These are phyloP conservation scores for Globisporangium recalcitrans DNA, from an alignment of 352 stramenopile species.

Conservation along the genomic window DNA sequence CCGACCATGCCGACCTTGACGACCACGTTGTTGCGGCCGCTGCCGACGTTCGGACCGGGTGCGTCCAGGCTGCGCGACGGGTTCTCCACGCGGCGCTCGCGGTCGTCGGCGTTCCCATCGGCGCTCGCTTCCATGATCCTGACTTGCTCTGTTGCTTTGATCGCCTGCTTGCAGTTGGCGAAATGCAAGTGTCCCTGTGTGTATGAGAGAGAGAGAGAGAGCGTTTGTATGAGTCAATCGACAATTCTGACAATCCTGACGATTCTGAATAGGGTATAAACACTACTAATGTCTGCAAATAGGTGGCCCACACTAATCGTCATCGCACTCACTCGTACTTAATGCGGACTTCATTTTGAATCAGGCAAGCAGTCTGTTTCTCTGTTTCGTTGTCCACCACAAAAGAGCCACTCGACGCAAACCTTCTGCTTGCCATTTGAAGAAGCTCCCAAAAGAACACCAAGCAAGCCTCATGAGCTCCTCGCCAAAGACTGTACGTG, in stretches of 20 bases:
- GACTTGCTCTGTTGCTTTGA: background rate
- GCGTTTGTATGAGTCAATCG: background rate
- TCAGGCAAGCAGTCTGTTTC: background rate
- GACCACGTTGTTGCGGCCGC: slow-evolving; percentile 80
- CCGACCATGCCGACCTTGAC: slow-evolving; percentile 93
- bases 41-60: slow-evolving; percentile 20
- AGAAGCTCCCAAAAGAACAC: background rate
- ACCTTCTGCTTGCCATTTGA: background rate
- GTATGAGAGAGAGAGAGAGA: too few species aligned
- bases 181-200: background rate
- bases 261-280: too few species aligned
- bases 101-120: background rate
- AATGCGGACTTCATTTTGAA: background rate
- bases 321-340: background rate
- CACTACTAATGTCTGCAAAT: too few species aligned
- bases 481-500: slow-evolving; percentile 2
- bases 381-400: background rate
- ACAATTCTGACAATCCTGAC: too few species aligned
- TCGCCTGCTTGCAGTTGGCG: background rate
- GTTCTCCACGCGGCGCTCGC: slow-evolving; percentile 11
- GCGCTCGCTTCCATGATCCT: background rate
- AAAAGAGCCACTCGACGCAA: background rate
- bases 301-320: too few species aligned
- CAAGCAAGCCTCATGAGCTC: slow-evolving; percentile 1
- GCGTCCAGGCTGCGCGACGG: slow-evolving; percentile 28